Evolutionary conservation across 306 rosid genomes (phyloP).

Genomic region (Fagus sylvatica): DNA sequence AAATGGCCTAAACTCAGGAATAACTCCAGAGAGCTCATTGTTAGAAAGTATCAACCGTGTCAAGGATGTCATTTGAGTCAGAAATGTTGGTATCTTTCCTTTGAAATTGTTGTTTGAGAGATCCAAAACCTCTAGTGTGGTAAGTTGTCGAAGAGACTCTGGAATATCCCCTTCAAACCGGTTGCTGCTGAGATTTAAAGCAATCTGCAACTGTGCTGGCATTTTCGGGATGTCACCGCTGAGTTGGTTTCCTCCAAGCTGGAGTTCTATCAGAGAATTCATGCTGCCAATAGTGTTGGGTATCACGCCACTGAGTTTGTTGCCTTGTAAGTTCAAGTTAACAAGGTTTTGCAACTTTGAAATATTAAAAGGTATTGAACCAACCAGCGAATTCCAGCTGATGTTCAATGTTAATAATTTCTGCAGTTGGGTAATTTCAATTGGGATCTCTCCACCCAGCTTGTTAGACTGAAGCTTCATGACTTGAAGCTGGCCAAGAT

Average conservation of each 20-base stretch:
- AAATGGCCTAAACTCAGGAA: conserved; percentile 17
- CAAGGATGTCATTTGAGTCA: conserved; percentile 38
- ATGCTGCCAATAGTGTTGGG: conserved; percentile 36
- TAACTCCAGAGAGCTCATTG: conserved; percentile 56
- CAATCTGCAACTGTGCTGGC: conserved; percentile 56
- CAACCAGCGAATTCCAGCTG: conserved; percentile 64
- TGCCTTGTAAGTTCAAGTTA: conserved; percentile 50
- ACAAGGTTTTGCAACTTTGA: conserved; percentile 35
- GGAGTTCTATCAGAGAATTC: conserved; percentile 50
- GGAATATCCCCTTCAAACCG: conserved; percentile 60
- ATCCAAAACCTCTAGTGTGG: conserved; percentile 60
- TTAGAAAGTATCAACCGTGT: conserved; percentile 50
- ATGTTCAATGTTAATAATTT: conserved; percentile 47
- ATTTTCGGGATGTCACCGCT: conserved; percentile 57
- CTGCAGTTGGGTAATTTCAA: conserved; percentile 26
- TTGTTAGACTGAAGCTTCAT: conserved; percentile 61
- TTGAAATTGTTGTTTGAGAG: conserved; percentile 73
- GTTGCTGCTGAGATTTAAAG: conserved; percentile 80
- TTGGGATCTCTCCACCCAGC: conserved; percentile 59
- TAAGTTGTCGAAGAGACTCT: conserved; percentile 13
- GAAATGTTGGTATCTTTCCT: conserved; percentile 48
- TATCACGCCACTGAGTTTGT: conserved; percentile 59
- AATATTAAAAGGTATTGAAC: conserved; percentile 56
- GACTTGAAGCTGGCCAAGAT: conserved; percentile 54
- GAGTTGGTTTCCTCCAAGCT: conserved; percentile 63